These are phyloP conservation scores for Phaeotremella skinneri DNA, from an alignment of 768 basidiomycete genomes.

Conservation along the genomic window DNA sequence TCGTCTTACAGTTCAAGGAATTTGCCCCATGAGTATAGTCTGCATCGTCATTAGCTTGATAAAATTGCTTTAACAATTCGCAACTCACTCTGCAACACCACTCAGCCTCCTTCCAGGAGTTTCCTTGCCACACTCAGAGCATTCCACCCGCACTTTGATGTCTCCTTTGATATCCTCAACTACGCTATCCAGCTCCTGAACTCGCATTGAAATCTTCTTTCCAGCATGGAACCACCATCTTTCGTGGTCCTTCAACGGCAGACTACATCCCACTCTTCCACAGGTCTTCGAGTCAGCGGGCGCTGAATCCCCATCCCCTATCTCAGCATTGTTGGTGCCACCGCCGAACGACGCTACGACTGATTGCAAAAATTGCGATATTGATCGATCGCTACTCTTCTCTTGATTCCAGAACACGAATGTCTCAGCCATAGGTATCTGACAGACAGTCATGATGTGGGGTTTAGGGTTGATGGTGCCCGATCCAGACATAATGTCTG, in stretches of 20 bases:
- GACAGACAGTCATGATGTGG: slow-evolving; percentile 16
- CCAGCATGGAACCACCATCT: slow-evolving; percentile 30
- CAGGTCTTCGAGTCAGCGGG: slow-evolving; percentile 13
- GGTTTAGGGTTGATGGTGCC: too few relatives aligned
- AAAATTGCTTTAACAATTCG: background rate
- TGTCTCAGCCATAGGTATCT: slow-evolving; percentile 11
- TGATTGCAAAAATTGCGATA: background rate
- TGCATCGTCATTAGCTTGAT: background rate
- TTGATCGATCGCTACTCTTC: slow-evolving; percentile 20
- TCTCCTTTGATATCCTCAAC: background rate
- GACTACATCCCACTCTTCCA: slow-evolving; percentile 22
- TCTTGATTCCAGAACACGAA: slow-evolving; percentile 22
- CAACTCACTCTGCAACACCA: slow-evolving; percentile 9
- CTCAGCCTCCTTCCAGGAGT: slow-evolving; percentile 8
- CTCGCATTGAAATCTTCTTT: slow-evolving; percentile 19
- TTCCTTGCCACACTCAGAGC: slow-evolving; percentile 20
- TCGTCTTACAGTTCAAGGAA: slow-evolving; percentile 41
- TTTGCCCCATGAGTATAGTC: slow-evolving; percentile 35
- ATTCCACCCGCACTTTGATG: slow-evolving; percentile 28
- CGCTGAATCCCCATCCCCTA: slow-evolving; percentile 15
- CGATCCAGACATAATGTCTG: too few relatives aligned
- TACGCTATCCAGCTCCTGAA: background rate
- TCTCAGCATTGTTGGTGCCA: too few relatives aligned
- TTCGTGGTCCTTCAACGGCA: slow-evolving; percentile 20
- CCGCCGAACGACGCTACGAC: background rate